Evolutionary conservation across 2,329 filamentous ascomycete species (phyloP), one percentile per base, ranked within the genome.

Genomic region (Huntiella bhutanensis): DNA sequence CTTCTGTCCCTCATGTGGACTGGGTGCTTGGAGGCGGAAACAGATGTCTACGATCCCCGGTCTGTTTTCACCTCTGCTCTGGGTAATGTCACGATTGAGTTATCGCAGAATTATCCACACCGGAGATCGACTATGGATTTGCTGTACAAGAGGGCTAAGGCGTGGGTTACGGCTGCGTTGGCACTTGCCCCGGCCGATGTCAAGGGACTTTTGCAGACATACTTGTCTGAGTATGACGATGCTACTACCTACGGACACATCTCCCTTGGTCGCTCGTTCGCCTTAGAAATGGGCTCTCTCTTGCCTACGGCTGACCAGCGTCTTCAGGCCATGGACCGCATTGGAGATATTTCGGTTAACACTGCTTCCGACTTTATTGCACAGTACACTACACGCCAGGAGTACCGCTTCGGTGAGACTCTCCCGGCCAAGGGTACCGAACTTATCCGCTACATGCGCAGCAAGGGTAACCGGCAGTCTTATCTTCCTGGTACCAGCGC

Each of bases 351-450:
- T 46, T 75, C 75, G 51, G 80, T 95, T 59, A 94, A 96, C 58
- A 86, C 87, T 8, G 86, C 84, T 0, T 96, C 91, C 2, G 88
- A 96, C 58, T 94, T 98, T 55, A 77, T 98, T 57, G 86, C 91
- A 1, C 88, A 98, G 57, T 98, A 98, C 59, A 96, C 88, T 3
- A 92, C 86, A 19, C 81, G 91, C 34, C 92, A 98, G 59, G 87
- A 94, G 57, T 98, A 98, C 60, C 78, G 87, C 48, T 88, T 88
- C 57, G 77, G 85, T 8, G 85, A 94, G 58, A 73, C 76, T 2
- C 64, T 82, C 34, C 75, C 79, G 1, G 77, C 81, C 49, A 74
- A 78, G 51, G 76, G 79, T 49, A 68, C 71, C 49, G 76, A 81
- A 56, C 73, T 80, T 64, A 63, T 80, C 43, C 70, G 68, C 40